Evolutionary conservation across 768 basidiomycete genomes (phyloP), one percentile per base, ranked within the genome.

Genomic region (Pisolithus albus): DNA sequence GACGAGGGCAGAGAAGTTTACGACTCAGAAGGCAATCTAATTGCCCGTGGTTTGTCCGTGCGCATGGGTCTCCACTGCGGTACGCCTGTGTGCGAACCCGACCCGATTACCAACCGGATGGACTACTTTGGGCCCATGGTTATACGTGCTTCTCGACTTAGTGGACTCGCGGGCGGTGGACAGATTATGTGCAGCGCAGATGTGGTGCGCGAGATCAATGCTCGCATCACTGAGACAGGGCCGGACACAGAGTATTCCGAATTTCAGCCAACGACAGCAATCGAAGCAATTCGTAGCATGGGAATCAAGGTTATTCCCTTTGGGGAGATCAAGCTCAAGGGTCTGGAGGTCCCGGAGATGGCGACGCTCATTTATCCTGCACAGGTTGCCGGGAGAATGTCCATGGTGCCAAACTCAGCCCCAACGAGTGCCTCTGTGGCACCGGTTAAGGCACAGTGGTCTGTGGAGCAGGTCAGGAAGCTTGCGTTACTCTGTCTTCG

Each of bases 31-130:
- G 86, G 84, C 5, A 77, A 72, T 39, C 64, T 92, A 49, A 77
- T 97, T 49, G 84, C 88, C 37, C 81, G 93, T 5, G 96, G 96
- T 6, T 70, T 99, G 16, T 92, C 92, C 18, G 89, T 98, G 4
- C 83, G 96, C 32, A 98, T 99, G 94, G 95, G 96, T 38, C 87
- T 99, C 39, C 96, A 99, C 65, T 92, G 88, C 59, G 96, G 96
- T 15, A 66, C 68, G 19, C 96, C 96, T 0, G 78, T 89, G 26
- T 96, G 92, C 63, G 94, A 96, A 62, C 78, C 82, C 3, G 96
- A 99, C 68, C 86, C 88, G 2, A 84, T 92, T 63, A 95, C 92
- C 4, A 75, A 83, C 53, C 86, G 96, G 42, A 98, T 99, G 96
- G 95, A 98, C 66, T 98, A 98, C 69, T 90, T 95, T 60, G 94